Conservation (phyloP, 345 rosid species). For the Melaleuca alternifolia region DNA sequence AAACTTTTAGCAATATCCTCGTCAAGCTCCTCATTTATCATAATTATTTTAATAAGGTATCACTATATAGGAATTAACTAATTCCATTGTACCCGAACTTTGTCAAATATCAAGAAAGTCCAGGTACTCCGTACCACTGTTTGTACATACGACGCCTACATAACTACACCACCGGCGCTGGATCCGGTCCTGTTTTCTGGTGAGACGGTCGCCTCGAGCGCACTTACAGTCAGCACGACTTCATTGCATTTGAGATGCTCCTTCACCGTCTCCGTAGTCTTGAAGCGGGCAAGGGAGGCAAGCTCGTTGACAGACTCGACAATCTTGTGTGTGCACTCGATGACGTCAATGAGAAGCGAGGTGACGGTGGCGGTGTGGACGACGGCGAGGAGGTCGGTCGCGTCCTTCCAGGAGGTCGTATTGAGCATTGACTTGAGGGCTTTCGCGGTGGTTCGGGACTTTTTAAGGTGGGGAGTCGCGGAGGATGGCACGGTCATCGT, state of each 20-base stretch:
- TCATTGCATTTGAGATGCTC: background rate
- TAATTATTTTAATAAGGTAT: background rate
- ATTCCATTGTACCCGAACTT: background rate
- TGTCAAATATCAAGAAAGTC: background rate
- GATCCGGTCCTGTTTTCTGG: background rate
- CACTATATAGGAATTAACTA: background rate
- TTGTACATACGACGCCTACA: background rate
- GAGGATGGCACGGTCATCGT: slow-evolving; percentile 31
- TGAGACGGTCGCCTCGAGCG: slow-evolving; percentile 3
- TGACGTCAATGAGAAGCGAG: slow-evolving; percentile 44
- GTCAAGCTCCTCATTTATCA: background rate
- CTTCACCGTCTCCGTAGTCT: background rate
- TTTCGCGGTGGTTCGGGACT: slow-evolving; percentile 23
- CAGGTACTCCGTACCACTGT: background rate
- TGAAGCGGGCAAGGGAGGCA: slow-evolving; percentile 37
- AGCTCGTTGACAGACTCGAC: slow-evolving; percentile 47
- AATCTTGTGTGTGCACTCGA: slow-evolving; percentile 32
- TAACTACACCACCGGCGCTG: background rate
- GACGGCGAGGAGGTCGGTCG: slow-evolving; percentile 18
- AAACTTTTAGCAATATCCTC: background rate
- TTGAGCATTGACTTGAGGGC: slow-evolving; percentile 31
- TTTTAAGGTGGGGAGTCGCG: slow-evolving; percentile 27
- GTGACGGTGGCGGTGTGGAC: slow-evolving; percentile 35
- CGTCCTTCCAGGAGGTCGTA: slow-evolving; percentile 30
- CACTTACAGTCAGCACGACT: background rate